Conservation (phyloP, 2,329 filamentous ascomycete species). For the Pseudopithomyces maydicus region DNA sequence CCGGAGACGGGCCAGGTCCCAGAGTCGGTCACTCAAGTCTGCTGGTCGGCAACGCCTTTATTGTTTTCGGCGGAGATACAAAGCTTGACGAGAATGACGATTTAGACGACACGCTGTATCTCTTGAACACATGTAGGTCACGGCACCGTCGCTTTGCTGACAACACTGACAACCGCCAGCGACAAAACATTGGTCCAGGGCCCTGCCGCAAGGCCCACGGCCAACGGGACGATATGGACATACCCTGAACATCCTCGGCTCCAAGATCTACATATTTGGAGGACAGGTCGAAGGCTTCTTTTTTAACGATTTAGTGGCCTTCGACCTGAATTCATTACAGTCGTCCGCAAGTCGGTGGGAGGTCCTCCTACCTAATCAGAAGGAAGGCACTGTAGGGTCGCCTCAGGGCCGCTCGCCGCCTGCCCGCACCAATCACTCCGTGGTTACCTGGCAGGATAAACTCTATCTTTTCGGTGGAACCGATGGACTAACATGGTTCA, state of each 20-base stretch:
- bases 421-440: conserved; percentile 90
- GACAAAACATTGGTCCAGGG: conserved; percentile 96
- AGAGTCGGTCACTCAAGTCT: conserved; percentile 93
- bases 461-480: conserved; percentile 98
- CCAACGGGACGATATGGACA: conserved; percentile 94
- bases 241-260: conserved; percentile 93
- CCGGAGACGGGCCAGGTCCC: conserved; percentile 90
- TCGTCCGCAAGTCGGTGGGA: conserved; percentile 93
- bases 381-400: conserved; percentile 53
- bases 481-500: conserved; percentile 96
- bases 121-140: conserved; percentile 92
- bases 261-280: conserved; percentile 96
- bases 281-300: conserved; percentile 97
- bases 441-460: conserved; percentile 90
- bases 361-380: conserved; percentile 75
- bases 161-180: conserved; percentile 60
- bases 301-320: conserved; percentile 95
- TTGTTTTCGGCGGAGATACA: conserved; percentile 97
- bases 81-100: conserved; percentile 93
- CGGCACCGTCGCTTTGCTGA: neutral
- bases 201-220: conserved; percentile 81
- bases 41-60: conserved; percentile 96
- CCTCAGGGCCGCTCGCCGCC: conserved; percentile 62
- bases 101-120: conserved; percentile 92
- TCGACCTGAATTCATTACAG: conserved; percentile 93